Percentiles rank a stretch among this genome's conserved stretches.
Conservation (phyloP, 2,329 filamentous ascomycete genomes). For the Aspergillus ruber region DNA sequence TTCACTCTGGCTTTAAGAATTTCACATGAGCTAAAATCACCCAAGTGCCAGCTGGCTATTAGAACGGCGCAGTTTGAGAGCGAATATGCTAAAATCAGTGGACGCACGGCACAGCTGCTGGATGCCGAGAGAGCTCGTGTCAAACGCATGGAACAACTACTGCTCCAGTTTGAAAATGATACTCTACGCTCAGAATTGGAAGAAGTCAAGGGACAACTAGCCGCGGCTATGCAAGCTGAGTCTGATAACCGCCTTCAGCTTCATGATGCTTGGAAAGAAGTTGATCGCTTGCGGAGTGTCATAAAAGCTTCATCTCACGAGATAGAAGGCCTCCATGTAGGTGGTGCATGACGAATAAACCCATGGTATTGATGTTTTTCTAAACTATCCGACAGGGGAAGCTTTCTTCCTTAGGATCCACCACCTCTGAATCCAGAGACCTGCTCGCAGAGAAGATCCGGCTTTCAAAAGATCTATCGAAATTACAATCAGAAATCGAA, state of each 20-base stretch:
- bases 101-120: constrained; percentile 60
- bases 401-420: constrained; percentile 59
- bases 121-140: constrained; percentile 70
- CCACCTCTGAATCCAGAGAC: constrained; percentile 64
- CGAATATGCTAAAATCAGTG: constrained; percentile 59
- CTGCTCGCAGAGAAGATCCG: constrained; percentile 60
- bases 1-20: not conserved
- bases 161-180: constrained; percentile 70
- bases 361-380: not conserved
- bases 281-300: constrained; percentile 19
- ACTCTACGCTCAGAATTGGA: constrained; percentile 60
- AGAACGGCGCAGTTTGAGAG: constrained; percentile 57
- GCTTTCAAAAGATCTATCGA: constrained; percentile 53
- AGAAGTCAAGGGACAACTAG: constrained; percentile 49
- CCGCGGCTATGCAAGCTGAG: constrained; percentile 42
- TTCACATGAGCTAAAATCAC: constrained; percentile 3
- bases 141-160: constrained; percentile 60
- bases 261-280: constrained; percentile 44
- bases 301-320: constrained; percentile 49
- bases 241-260: constrained; percentile 42
- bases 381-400: constrained; percentile 52
- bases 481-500: constrained; percentile 56
- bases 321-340: constrained; percentile 51
- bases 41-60: constrained; percentile 42
- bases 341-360: constrained; percentile 5